Base-by-base conservation (phyloP, 257 asterid genomes). In the Pogostemon cablin region DNA sequence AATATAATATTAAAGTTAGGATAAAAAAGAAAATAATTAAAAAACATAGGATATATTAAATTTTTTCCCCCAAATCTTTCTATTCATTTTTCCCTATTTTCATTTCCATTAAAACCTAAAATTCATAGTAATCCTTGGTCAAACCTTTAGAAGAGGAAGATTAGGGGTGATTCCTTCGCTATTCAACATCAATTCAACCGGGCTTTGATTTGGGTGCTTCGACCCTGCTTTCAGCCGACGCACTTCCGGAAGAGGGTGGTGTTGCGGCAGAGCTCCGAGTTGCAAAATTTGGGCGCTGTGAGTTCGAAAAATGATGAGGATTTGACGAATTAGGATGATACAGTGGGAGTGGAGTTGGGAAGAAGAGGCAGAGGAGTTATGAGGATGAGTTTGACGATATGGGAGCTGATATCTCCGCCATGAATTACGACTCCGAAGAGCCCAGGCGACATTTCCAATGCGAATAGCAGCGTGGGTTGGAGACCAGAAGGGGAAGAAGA, bases 401-500 rank as follows among this genome's bases (percentile, higher is more conserved):
- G 61, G 83, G 76, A 1, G 75, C 71, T 52, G 80, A 75, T 79
- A 66, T 79, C n/a, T 79, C 80, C 20, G 6, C 67, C 17, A 69
- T 80, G 81, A 80, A 76, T 48, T 80, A 78, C 41, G 85, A 83
- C 40, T 81, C 88, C 10, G 85, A 83, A 50, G 88, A 83, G 55
- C 78, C 44, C 9, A 62, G 83, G 81, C 47, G 78, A 72, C 7
- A 76, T 72, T 72, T 75, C 82, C 10, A 79, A 71, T 59, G 86
- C 74, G 1, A 77, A 71, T 35, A 77, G 35, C 54, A 9, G 65
- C 37, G 12, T 87, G 78, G 43, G 5, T 1, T 25, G 34, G 92
- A 79, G 15, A 73, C 58, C 76, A 68, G 7, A 84, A 77, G 75
- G 89, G 69, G 87, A 91, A 86, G 88, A 91, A 86, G 72, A 91